Conservation (phyloP, 768 basidiomycete species). For the Cystobasidium tubakii region DNA sequence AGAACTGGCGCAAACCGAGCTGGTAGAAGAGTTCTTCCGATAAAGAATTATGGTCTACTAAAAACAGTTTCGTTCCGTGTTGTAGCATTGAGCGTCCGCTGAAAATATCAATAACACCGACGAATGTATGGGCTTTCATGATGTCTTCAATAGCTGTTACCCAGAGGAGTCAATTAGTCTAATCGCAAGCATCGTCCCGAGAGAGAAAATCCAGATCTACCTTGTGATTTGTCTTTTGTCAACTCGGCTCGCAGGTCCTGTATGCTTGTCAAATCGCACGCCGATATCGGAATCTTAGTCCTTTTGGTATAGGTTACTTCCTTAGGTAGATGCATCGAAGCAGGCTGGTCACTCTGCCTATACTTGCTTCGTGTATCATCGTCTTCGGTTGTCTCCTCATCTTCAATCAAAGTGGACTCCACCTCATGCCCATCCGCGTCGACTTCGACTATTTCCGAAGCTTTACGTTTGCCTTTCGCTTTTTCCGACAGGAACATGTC, state of each 20-base stretch:
- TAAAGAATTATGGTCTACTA: conserved; percentile 75
- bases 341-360: conserved; percentile 48
- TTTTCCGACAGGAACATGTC: conserved; percentile 54
- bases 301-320: conserved; percentile 20
- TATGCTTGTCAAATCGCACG: conserved; percentile 71
- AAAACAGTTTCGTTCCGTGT: conserved; percentile 77
- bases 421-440: conserved; percentile 54
- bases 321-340: not conserved
- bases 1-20: conserved; percentile 83
- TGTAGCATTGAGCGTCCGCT: conserved; percentile 76
- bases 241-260: conserved; percentile 57
- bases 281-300: conserved; percentile 61
- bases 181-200: too few species aligned
- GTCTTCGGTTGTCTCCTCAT: conserved; percentile 1
- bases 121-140: conserved; percentile 77
- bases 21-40: conserved; percentile 97
- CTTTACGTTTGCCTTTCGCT: conserved; percentile 34
- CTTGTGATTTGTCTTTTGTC: conserved; percentile 57
- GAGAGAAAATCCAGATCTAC: too few species aligned
- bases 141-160: conserved; percentile 71
- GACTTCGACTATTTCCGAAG: conserved; percentile 50
- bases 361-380: conserved; percentile 24
- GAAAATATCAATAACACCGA: conserved; percentile 76
- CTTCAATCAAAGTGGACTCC: not conserved
- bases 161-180: not conserved